phyloP scores from a whole-genome alignment of 192 early-diverging fungal genomes.

The Coemansia guatemalensis region DNA sequence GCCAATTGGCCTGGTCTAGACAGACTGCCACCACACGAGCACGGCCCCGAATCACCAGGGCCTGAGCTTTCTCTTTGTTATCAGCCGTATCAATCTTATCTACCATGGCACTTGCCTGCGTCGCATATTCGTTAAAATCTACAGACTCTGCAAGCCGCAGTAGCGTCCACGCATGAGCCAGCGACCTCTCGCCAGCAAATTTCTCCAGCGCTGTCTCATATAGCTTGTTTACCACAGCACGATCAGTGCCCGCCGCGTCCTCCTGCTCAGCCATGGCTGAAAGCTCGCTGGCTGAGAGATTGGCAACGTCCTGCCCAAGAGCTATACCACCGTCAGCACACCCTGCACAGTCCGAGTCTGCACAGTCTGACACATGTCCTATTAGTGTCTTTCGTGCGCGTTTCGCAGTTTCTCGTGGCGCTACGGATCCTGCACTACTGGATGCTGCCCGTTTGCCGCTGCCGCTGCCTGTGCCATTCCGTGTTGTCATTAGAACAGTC shows the following conservation, averaged over 20 bases:
- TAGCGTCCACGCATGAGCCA: slow-evolving; percentile 26
- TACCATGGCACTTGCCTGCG: slow-evolving; percentile 12
- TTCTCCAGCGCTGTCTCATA: slow-evolving; percentile 62
- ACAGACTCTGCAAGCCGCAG: slow-evolving; percentile 33
- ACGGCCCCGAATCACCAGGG: slow-evolving; percentile 19
- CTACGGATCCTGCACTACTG: neutral
- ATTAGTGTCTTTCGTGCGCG: slow-evolving; percentile 17
- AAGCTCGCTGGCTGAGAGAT: slow-evolving; percentile 41
- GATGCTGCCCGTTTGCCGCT: slow-evolving; percentile 18
- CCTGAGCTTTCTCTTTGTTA: neutral
- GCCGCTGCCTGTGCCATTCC: neutral
- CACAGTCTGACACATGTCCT: slow-evolving; percentile 58
- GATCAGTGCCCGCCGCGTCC: slow-evolving; percentile 22
- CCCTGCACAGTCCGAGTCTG: slow-evolving; percentile 57
- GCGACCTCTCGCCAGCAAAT: slow-evolving; percentile 23
- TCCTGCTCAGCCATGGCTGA: slow-evolving; percentile 55
- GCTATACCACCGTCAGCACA: slow-evolving; percentile 63
- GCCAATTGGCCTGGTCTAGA: slow-evolving; percentile 32
- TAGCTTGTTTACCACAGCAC: slow-evolving; percentile 56
- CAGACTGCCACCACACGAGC: slow-evolving; percentile 30
- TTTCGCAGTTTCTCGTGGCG: slow-evolving; percentile 7
- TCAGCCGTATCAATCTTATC: neutral
- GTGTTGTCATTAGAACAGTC: neutral
- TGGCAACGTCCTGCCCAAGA: slow-evolving; percentile 22
- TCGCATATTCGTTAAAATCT: slow-evolving; percentile 26